A percentile compares a stretch with the other conserved stretches of the same genome.
Evolutionary conservation across 2,329 filamentous ascomycete species (phyloP).

Genomic region (Coniochaeta ligniaria): DNA sequence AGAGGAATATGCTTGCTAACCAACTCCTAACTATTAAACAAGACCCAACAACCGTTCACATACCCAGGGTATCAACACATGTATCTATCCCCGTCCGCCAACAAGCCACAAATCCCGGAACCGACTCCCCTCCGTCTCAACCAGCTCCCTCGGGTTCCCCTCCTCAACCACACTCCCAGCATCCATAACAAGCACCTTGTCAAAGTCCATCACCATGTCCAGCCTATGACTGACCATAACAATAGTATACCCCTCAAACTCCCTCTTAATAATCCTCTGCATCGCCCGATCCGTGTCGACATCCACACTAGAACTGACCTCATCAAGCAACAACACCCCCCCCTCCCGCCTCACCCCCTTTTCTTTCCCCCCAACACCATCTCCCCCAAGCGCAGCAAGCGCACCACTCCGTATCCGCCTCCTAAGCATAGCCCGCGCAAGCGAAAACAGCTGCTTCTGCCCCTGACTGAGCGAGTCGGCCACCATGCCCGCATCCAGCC

Average conservation of each 20-base stretch:
- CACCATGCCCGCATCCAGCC: constrained; percentile 30
- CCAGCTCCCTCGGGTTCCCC: constrained; percentile 9
- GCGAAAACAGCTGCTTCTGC: constrained; percentile 57
- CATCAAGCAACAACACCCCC: constrained; percentile 31
- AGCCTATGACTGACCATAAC: constrained; percentile 38
- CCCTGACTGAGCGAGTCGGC: constrained; percentile 46
- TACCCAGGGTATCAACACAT: neutral
- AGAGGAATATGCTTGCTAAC: neutral
- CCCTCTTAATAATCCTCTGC: constrained; percentile 29
- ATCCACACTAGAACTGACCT: constrained; percentile 35
- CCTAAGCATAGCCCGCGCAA: constrained; percentile 51
- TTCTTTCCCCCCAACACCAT: neutral
- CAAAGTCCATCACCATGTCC: constrained; percentile 45
- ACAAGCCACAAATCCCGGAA: constrained; percentile 15
- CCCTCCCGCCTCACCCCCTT: constrained; percentile 2
- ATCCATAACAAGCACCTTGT: constrained; percentile 43
- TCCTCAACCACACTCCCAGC: constrained; percentile 37
- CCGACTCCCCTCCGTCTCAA: constrained; percentile 9
- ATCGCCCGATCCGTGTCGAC: constrained; percentile 31
- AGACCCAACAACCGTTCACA: neutral
- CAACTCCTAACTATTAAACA: neutral
- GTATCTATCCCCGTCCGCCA: neutral
- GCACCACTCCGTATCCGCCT: constrained; percentile 9
- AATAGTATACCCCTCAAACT: constrained; percentile 44
- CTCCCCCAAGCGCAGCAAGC: neutral